Evolutionary conservation across 257 asterid genomes (phyloP).

Genomic region (Scutellaria barbata): DNA sequence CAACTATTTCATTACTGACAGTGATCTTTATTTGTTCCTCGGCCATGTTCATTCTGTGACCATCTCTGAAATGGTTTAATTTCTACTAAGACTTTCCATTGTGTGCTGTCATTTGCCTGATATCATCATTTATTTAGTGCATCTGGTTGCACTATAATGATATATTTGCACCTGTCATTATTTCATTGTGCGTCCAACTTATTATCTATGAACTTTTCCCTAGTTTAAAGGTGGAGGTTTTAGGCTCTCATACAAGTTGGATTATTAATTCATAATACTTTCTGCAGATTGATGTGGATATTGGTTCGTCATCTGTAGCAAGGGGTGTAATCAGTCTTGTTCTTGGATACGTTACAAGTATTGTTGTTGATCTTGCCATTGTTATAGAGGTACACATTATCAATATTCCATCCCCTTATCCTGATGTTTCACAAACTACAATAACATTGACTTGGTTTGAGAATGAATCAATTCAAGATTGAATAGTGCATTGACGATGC

Average conservation of each 20-base stretch:
- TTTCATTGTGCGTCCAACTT: constrained; percentile 2
- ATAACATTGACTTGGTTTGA: background rate
- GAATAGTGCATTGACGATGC: constrained; percentile 21
- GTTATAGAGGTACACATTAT: constrained; percentile 71
- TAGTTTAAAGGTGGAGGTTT: constrained; percentile 9
- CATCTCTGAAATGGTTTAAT: background rate
- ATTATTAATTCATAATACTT: constrained; percentile 19
- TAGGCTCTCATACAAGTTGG: background rate
- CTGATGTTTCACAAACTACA: constrained; percentile 1
- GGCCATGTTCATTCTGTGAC: too few relatives aligned
- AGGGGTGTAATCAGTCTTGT: constrained; percentile 91
- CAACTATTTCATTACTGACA: background rate
- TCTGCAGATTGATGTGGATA: constrained; percentile 95
- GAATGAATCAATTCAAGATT: background rate
- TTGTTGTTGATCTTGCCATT: constrained; percentile 94
- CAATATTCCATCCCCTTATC: constrained; percentile 10
- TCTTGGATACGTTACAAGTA: constrained; percentile 88
- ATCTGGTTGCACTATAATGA: constrained; percentile 20
- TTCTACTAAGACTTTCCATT: background rate
- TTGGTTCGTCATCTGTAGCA: constrained; percentile 98
- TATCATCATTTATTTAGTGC: constrained; percentile 18
- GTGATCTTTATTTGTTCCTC: too few relatives aligned
- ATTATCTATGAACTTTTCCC: constrained; percentile 13
- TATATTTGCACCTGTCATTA: constrained; percentile 10
- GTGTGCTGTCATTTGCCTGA: constrained; percentile 12